Base-by-base conservation (phyloP, 2,329 filamentous ascomycete species). In the Epichloe gansuensis region DNA sequence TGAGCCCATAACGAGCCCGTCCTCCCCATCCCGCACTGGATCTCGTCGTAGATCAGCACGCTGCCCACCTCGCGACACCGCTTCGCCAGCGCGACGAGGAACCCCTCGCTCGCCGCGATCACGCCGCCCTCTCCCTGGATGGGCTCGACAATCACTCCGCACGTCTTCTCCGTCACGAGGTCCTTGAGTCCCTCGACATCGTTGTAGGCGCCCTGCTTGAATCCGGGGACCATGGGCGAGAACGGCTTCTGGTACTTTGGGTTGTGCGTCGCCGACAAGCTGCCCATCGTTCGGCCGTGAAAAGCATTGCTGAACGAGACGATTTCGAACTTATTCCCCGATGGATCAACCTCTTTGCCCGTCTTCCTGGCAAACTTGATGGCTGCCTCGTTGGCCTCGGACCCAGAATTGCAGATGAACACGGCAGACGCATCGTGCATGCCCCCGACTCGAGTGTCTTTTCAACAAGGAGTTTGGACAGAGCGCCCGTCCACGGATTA, bases 121-220 rank as follows among this genome's bases (percentile, higher is more conserved):
- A 98, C 86, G 59, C 93, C 93, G 15, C 93, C 93, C 72, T 98
- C 93, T 54, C 93, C 93, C 71, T 98, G 93, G 56, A 98, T 95
- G 8, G 93, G 93, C 75, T 98, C 93, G 46, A 98, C 80, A 54
- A 98, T 91, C 21, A 98, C 93, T 64, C 89, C 91, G 62, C 91
- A 96, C 0, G 93, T 97, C 59, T 83, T 81, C 21, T 89, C 82
- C 0, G 85, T 95, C 34, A 98, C 83, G 17, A 95, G 73, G 1
- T 77, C 77, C 17, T 83, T 72, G 51, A 98, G 79, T 15, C 75
- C 83, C 2, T 73, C 77, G 12, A 91, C 72, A 64, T 97, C 85
- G 65, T 98, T 97, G 74, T 84, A 94, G 7, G 74, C 84, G 50
- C 89, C 91, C 64, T 93, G 89, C 64, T 75, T 82, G 74, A 95